A percentile compares a stretch with the other conserved stretches of the same genome.
These are phyloP conservation scores for Colletotrichum acutatum DNA, from an alignment of 2,329 filamentous ascomycete genomes.

Conservation along the genomic window DNA sequence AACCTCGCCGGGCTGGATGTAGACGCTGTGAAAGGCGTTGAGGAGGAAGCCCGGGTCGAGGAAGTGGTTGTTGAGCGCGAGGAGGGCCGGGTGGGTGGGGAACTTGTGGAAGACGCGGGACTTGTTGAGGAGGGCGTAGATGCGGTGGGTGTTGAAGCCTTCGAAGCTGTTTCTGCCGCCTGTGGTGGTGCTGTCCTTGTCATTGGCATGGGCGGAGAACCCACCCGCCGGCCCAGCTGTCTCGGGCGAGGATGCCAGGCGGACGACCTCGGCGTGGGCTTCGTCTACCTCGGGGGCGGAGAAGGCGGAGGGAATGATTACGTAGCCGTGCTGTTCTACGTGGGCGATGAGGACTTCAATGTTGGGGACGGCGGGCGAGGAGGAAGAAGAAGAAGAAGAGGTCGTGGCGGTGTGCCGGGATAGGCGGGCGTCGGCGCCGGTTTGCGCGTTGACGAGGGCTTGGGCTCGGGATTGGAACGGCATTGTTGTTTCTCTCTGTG, in stretches of 20 bases:
- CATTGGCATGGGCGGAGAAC: too few species aligned
- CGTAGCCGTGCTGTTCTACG: constrained; percentile 45
- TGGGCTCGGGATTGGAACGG: not conserved
- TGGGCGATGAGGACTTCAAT: constrained; percentile 35
- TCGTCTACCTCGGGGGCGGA: constrained; percentile 44
- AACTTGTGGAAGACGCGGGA: constrained; percentile 51
- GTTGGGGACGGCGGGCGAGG: not conserved
- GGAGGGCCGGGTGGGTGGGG: constrained; percentile 44
- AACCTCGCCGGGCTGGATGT: constrained; percentile 50
- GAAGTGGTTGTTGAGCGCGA: constrained; percentile 52
- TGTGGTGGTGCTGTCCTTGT: not conserved
- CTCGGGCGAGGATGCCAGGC: constrained; percentile 36
- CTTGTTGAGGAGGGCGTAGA: constrained; percentile 52
- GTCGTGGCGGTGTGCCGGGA: not conserved
- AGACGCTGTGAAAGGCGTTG: constrained; percentile 49
- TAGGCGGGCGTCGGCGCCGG: not conserved
- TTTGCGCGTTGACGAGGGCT: not conserved
- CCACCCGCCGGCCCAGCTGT: constrained; percentile 41
- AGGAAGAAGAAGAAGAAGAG: too few species aligned
- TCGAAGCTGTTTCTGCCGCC: constrained; percentile 50
- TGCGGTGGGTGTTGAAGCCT: constrained; percentile 48
- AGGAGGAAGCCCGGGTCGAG: constrained; percentile 50
- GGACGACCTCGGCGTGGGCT: constrained; percentile 38
- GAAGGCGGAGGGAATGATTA: constrained; percentile 46
- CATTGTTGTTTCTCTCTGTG: not conserved